phyloP scores from a whole-genome alignment of 2,329 filamentous ascomycete genomes.

The Onygena corvina region DNA sequence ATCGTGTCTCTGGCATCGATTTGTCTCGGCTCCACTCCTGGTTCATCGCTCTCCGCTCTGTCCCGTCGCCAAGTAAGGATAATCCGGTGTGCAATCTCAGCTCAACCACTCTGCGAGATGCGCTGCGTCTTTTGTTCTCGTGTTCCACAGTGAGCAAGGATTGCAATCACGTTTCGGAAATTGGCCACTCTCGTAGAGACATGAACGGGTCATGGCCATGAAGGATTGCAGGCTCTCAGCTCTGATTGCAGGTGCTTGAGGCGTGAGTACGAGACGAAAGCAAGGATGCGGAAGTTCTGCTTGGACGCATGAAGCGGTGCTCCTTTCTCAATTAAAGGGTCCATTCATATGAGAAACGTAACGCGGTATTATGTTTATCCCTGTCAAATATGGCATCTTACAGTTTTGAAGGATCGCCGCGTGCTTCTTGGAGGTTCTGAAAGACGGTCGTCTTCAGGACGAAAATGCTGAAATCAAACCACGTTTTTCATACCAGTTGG shows the following conservation, averaged over 20 bases:
- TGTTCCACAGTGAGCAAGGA: slow-evolving; percentile 1
- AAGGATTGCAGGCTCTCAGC: too few species aligned
- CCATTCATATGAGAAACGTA: neutral
- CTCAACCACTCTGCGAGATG: neutral
- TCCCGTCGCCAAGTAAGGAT: neutral
- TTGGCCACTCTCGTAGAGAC: neutral
- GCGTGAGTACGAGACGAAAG: neutral
- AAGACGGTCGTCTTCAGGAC: too few species aligned
- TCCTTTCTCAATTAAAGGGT: neutral
- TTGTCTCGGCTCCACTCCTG: neutral
- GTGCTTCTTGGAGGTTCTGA: neutral
- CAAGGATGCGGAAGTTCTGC: neutral
- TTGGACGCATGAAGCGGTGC: neutral
- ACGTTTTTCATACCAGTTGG: too few species aligned
- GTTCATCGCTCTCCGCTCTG: neutral
- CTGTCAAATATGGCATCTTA: neutral
- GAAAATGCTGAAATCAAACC: too few species aligned
- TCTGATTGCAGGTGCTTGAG: neutral
- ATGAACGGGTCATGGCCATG: too few species aligned
- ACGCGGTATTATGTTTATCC: neutral
- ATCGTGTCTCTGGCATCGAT: too few species aligned
- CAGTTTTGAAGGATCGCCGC: neutral
- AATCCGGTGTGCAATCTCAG: neutral
- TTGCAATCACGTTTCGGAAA: neutral
- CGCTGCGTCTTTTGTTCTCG: neutral